Conservation (phyloP, 2,329 filamentous ascomycete species). For the Tolypocladium pustulatum region DNA sequence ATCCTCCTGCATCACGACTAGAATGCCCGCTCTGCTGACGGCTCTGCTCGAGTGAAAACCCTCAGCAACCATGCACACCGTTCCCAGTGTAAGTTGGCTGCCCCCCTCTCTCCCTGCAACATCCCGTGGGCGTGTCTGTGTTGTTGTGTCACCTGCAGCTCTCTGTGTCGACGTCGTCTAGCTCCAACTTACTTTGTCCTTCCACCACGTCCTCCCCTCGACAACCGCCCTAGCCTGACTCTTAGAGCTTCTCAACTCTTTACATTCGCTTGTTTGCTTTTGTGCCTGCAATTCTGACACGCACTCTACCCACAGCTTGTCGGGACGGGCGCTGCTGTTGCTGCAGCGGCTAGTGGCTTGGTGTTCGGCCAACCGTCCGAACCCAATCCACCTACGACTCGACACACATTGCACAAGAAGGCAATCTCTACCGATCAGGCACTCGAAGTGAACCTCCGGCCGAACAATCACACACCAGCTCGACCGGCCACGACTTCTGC, state of each 20-base stretch:
- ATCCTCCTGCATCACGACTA: slow-evolving; percentile 16
- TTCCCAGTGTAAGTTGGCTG: slow-evolving; percentile 35
- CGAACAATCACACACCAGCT: slow-evolving; percentile 15
- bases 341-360: slow-evolving; percentile 47
- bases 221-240: background rate
- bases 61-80: slow-evolving; percentile 40
- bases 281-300: background rate
- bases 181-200: slow-evolving; percentile 13
- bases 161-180: background rate
- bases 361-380: slow-evolving; percentile 42
- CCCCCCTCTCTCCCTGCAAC: background rate
- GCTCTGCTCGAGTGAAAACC: slow-evolving; percentile 26
- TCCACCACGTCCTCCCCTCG: slow-evolving; percentile 3
- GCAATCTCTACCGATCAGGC: slow-evolving; percentile 24
- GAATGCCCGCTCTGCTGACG: slow-evolving; percentile 24
- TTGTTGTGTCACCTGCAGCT: background rate
- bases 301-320: slow-evolving; percentile 35
- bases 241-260: background rate
- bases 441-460: slow-evolving; percentile 15
- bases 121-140: slow-evolving; percentile 1
- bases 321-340: slow-evolving; percentile 50
- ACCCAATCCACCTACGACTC: slow-evolving; percentile 8
- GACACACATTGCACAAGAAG: slow-evolving; percentile 16
- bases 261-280: background rate
- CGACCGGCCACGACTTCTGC: slow-evolving; percentile 35